phyloP scores from a whole-genome alignment of 805 yeast genomes.

The Cyberlindnera lachancei region DNA sequence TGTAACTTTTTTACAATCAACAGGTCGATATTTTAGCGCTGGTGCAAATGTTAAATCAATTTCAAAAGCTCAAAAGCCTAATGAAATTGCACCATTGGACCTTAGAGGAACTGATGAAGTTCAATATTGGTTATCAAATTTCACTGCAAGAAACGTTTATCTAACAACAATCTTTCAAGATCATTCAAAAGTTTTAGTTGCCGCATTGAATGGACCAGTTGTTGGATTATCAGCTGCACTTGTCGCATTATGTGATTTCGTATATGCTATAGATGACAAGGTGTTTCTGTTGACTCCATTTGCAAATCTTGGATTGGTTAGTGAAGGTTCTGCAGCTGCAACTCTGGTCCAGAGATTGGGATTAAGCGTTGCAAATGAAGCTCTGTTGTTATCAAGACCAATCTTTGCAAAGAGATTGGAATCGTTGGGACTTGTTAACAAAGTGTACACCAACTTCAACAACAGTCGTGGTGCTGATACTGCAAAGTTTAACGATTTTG shows the following conservation, averaged over 20 bases:
- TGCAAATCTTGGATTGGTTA: constrained; percentile 72
- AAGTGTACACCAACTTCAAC: constrained; percentile 45
- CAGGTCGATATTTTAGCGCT: constrained; percentile 74
- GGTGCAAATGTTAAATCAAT: constrained; percentile 65
- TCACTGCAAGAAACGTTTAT: constrained; percentile 65
- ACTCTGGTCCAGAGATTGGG: constrained; percentile 69
- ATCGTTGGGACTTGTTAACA: constrained; percentile 54
- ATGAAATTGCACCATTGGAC: constrained; percentile 1
- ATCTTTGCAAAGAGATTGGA: constrained; percentile 51
- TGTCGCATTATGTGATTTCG: constrained; percentile 67
- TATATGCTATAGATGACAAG: constrained; percentile 56
- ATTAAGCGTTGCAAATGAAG: constrained; percentile 63
- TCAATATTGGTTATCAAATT: constrained; percentile 44
- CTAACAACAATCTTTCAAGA: constrained; percentile 60
- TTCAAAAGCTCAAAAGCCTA: too few relatives aligned
- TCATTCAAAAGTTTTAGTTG: constrained; percentile 64
- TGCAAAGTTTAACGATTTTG: constrained; percentile 39
- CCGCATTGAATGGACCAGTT: constrained; percentile 82
- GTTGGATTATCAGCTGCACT: constrained; percentile 73
- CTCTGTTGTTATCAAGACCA: constrained; percentile 61
- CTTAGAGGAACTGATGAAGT: constrained; percentile 23
- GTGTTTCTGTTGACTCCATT: constrained; percentile 67
- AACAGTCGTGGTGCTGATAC: constrained; percentile 31
- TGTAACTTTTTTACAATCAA: constrained; percentile 58
- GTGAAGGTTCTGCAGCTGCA: constrained; percentile 72